phyloP scores from a whole-genome alignment of 1,284 basidiomycete genomes.

The Anthracocystis setariae region DNA sequence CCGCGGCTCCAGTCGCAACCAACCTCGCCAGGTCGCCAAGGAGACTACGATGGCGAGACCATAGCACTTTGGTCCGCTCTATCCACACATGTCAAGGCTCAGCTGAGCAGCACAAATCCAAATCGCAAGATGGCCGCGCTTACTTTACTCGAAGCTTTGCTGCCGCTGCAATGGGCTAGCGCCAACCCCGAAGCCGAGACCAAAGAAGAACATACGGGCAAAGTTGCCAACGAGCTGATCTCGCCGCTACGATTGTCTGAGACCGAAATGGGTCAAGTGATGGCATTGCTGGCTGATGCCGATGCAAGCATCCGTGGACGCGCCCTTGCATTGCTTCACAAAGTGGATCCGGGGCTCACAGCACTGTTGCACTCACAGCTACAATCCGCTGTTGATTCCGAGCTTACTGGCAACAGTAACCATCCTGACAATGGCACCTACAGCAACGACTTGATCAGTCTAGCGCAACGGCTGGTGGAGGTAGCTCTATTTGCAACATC shows the following conservation, averaged over 20 bases:
- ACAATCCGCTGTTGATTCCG: conserved; percentile 15
- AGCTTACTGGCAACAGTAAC: neutral
- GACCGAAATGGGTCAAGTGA: conserved; percentile 31
- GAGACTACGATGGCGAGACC: conserved; percentile 18
- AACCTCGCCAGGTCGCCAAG: too few relatives aligned
- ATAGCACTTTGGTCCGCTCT: conserved; percentile 24
- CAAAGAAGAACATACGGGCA: neutral
- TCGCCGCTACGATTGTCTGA: conserved; percentile 27
- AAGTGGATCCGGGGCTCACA: conserved; percentile 17
- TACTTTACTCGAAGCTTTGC: conserved; percentile 24
- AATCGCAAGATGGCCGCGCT: conserved; percentile 34
- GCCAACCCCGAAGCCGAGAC: neutral
- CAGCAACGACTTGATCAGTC: neutral
- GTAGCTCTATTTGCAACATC: conserved; percentile 12
- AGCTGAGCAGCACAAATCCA: conserved; percentile 35
- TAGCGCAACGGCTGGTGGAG: conserved; percentile 22
- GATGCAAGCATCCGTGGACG: conserved; percentile 26
- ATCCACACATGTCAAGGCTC: conserved; percentile 24
- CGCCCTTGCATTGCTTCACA: conserved; percentile 23
- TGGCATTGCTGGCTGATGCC: conserved; percentile 25
- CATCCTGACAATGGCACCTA: neutral
- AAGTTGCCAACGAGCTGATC: neutral
- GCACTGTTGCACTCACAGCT: conserved; percentile 25
- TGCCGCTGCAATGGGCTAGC: conserved; percentile 31
- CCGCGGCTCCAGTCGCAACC: too few relatives aligned